Conservation (phyloP, 345 rosid genomes). For the Boechera divaricarpa region DNA sequence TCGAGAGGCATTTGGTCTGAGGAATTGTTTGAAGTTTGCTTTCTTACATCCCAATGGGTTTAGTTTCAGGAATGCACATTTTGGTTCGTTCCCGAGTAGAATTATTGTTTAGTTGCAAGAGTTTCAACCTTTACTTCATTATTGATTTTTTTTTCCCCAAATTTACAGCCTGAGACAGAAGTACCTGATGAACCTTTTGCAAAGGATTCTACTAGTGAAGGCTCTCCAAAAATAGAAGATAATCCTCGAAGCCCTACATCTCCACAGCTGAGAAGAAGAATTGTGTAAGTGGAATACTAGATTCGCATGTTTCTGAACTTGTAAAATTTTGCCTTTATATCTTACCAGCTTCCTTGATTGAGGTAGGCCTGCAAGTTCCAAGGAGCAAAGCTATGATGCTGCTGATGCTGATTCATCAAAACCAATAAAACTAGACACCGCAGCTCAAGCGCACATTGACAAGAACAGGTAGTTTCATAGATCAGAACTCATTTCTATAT, state of each 20-base stretch:
- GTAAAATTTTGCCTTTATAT: conserved; percentile 3
- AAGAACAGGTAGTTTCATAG: conserved; percentile 65
- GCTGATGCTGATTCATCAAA: conserved; percentile 54
- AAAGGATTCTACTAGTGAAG: conserved; percentile 48
- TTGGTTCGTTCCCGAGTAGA: neutral
- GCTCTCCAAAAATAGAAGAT: conserved; percentile 50
- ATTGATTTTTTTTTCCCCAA: neutral
- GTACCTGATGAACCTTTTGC: conserved; percentile 50
- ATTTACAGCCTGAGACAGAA: conserved; percentile 61
- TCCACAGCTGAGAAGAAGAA: conserved; percentile 81
- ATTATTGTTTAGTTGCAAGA: neutral
- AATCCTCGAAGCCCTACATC: conserved; percentile 56
- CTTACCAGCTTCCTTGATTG: conserved; percentile 30
- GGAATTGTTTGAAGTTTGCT: conserved; percentile 8
- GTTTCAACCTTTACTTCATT: neutral
- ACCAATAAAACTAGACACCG: conserved; percentile 69
- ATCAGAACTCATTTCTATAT: conserved; percentile 2
- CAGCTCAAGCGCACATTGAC: conserved; percentile 69
- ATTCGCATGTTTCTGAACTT: neutral
- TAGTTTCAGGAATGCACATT: neutral
- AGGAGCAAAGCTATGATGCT: conserved; percentile 51
- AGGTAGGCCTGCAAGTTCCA: conserved; percentile 54
- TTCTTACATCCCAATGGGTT: neutral
- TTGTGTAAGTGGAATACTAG: conserved; percentile 53
- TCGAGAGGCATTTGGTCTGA: conserved; percentile 3